Evolutionary conservation across 225 moss, liverwort and hornwort genomes (phyloP).

Genomic region (Bryoerythrophyllum caledonicum): DNA sequence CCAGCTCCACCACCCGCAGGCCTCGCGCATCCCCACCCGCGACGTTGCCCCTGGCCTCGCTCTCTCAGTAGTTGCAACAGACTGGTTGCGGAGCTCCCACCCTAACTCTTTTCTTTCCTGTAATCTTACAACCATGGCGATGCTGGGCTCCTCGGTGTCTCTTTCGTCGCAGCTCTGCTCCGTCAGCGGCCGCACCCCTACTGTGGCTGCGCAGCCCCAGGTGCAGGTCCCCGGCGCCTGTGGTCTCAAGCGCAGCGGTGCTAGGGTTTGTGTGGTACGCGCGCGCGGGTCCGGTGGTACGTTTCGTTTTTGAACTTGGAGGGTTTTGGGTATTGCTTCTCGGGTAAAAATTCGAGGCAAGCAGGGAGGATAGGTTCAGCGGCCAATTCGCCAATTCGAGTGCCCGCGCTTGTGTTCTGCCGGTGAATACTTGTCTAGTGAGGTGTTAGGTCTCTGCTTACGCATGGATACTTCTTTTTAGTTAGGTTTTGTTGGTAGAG

Average conservation of each 20-base stretch:
- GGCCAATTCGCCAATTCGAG: background rate
- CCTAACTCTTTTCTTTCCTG: background rate
- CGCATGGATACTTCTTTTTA: background rate
- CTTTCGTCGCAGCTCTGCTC: conserved; percentile 37
- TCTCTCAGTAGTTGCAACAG: too few species aligned
- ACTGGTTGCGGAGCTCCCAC: background rate
- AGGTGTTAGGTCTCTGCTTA: background rate
- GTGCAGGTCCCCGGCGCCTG: conserved; percentile 4
- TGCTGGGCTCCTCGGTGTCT: conserved; percentile 20
- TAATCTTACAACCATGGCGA: conserved; percentile 26
- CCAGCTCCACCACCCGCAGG: background rate
- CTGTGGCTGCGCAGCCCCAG: background rate
- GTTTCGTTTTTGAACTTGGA: background rate
- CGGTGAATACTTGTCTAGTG: background rate
- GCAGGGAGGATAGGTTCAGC: background rate
- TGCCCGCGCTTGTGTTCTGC: background rate
- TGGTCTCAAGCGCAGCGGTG: background rate
- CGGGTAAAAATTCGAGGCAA: background rate
- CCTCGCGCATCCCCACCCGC: background rate
- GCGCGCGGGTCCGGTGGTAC: conserved; percentile 37
- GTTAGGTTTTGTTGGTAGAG: background rate
- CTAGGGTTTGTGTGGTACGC: conserved; percentile 35
- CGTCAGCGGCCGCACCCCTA: conserved; percentile 29
- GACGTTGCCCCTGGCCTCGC: background rate
- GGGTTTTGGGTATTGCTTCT: background rate